These are phyloP conservation scores for Pseudocercospora vitis DNA, from an alignment of 2,329 filamentous ascomycete genomes.

Conservation along the genomic window DNA sequence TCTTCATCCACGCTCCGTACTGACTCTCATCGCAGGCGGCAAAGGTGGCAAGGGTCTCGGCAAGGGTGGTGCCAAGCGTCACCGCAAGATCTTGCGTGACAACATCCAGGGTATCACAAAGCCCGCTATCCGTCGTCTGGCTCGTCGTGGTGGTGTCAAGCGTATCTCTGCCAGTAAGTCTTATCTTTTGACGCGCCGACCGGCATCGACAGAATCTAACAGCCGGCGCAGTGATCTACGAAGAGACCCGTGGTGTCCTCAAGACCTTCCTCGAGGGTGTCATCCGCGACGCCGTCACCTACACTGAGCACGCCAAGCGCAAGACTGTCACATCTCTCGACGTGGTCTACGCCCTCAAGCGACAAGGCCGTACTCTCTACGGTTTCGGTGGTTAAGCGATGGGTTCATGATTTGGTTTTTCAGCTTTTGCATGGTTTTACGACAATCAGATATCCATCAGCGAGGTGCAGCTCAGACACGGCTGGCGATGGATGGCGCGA, in stretches of 20 bases:
- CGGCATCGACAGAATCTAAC: conserved; percentile 30
- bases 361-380: conserved; percentile 66
- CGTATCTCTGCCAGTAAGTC: conserved; percentile 74
- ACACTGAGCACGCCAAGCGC: conserved; percentile 81
- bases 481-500: conserved; percentile 39
- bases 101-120: conserved; percentile 98
- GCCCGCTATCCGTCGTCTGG: conserved; percentile 62
- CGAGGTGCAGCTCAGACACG: conserved; percentile 32
- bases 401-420: conserved; percentile 28
- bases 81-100: conserved; percentile 88
- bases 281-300: conserved; percentile 76
- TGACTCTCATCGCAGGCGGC: conserved; percentile 61
- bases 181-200: conserved; percentile 10
- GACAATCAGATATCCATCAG: conserved; percentile 40
- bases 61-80: conserved; percentile 25
- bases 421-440: conserved; percentile 38
- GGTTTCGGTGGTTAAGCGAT: conserved; percentile 64
- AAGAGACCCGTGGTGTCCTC: conserved; percentile 77
- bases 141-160: conserved; percentile 74
- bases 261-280: conserved; percentile 83
- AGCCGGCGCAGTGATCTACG: conserved; percentile 66
- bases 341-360: conserved; percentile 64
- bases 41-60: conserved; percentile 97
- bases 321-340: conserved; percentile 67
- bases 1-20: conserved; percentile 25